These are phyloP conservation scores for Carex scoparia DNA, from an alignment of 176 grass and related monocot species.

Conservation along the genomic window DNA sequence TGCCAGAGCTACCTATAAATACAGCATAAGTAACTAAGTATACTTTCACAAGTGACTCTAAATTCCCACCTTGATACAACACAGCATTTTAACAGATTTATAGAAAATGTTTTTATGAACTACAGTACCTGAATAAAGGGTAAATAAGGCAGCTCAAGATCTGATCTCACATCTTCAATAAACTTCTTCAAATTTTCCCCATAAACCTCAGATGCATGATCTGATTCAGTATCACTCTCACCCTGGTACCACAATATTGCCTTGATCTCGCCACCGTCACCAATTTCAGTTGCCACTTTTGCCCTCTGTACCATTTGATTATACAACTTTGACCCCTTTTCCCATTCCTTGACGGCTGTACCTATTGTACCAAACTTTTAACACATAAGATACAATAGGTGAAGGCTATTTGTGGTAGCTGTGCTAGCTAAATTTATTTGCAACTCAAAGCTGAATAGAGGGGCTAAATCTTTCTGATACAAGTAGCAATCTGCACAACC, in stretches of 20 bases:
- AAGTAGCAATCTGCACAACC: background rate
- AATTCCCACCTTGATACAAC: background rate
- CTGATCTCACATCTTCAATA: conserved; percentile 51
- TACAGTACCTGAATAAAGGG: conserved; percentile 81
- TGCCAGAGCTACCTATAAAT: conserved; percentile 75
- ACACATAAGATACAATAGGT: background rate
- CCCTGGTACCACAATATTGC: conserved; percentile 93
- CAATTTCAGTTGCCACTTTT: conserved; percentile 28
- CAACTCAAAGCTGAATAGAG: background rate
- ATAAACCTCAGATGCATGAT: conserved; percentile 37
- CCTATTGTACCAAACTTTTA: conserved; percentile 1
- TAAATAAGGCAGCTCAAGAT: conserved; percentile 52
- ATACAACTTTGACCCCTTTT: conserved; percentile 54
- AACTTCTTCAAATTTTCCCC: conserved; percentile 47
- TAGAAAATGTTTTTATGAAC: background rate
- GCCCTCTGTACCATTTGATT: conserved; percentile 61
- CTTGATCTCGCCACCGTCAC: conserved; percentile 50
- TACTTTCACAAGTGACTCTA: background rate
- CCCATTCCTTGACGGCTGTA: conserved; percentile 75
- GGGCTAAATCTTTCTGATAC: background rate
- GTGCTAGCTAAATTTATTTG: background rate
- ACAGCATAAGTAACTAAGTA: conserved; percentile 17
- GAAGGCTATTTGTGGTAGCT: background rate
- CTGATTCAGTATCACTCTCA: conserved; percentile 63
- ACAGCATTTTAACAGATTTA: background rate